These are phyloP conservation scores for Epichloe gansuensis DNA, from an alignment of 2,329 filamentous ascomycete species.

Conservation along the genomic window DNA sequence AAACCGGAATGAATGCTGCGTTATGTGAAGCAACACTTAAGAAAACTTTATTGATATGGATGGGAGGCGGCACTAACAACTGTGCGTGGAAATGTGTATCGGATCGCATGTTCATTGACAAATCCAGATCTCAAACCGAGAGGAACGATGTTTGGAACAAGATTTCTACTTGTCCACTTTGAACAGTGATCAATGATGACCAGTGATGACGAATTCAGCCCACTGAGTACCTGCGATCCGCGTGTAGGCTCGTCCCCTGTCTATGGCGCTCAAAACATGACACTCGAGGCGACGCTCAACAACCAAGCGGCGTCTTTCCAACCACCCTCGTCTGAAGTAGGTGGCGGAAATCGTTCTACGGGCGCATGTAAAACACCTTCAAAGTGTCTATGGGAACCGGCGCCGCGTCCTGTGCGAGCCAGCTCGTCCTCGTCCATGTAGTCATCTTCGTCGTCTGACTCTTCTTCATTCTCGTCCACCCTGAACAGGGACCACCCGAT, in stretches of 20 bases:
- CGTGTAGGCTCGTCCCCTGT: too few species aligned
- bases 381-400: constrained; percentile 24
- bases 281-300: constrained; percentile 49
- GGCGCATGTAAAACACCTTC: constrained; percentile 28
- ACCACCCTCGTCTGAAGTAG: constrained; percentile 41
- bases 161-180: too few species aligned
- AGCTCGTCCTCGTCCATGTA: constrained; percentile 14
- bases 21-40: too few species aligned
- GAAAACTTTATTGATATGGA: too few species aligned
- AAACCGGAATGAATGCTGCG: too few species aligned
- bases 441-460: constrained; percentile 29
- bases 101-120: too few species aligned
- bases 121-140: too few species aligned
- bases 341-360: constrained; percentile 34
- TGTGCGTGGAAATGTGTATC: too few species aligned
- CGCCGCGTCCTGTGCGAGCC: constrained; percentile 17
- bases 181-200: too few species aligned
- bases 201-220: too few species aligned
- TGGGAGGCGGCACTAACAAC: too few species aligned
- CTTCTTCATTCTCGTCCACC: constrained; percentile 46
- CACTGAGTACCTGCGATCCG: not conserved
- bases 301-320: constrained; percentile 60
- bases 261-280: constrained; percentile 33
- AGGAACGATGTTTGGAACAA: too few species aligned
- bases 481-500: constrained; percentile 50